Percentiles rank a stretch among this genome's conserved stretches.
These are phyloP conservation scores for Primulina huaijiensis DNA, from an alignment of 257 asterid species.

Conservation along the genomic window DNA sequence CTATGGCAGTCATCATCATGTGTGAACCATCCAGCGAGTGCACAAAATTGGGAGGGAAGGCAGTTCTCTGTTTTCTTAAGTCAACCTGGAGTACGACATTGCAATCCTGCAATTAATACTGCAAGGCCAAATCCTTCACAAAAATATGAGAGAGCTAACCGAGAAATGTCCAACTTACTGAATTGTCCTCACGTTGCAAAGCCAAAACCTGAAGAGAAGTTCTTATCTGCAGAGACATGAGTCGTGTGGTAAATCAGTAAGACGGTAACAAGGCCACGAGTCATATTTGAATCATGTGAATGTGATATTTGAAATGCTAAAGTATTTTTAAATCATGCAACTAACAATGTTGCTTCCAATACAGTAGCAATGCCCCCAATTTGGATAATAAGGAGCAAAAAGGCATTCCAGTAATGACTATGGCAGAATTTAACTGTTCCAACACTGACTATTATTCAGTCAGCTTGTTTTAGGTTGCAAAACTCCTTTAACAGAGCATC, in stretches of 20 bases:
- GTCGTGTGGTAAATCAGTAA: constrained; percentile 23
- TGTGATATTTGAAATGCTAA: constrained; percentile 10
- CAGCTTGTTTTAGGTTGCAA: background rate
- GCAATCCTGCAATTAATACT: constrained; percentile 19
- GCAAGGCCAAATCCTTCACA: constrained; percentile 21
- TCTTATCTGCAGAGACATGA: constrained; percentile 59
- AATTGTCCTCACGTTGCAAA: constrained; percentile 71
- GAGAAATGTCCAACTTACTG: constrained; percentile 42
- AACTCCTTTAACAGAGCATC: background rate
- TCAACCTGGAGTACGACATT: constrained; percentile 54
- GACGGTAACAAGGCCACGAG: background rate
- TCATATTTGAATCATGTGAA: background rate
- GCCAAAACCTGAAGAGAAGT: constrained; percentile 92
- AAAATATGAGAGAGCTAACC: constrained; percentile 14
- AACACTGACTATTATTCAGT: background rate
- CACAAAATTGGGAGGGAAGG: constrained; percentile 96
- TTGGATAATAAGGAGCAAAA: background rate
- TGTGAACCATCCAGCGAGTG: constrained; percentile 93
- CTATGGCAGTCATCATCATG: constrained; percentile 99
- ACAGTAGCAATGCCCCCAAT: background rate
- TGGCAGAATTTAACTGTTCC: background rate
- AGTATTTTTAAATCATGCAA: background rate
- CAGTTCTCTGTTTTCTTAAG: constrained; percentile 80
- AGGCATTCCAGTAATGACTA: background rate
- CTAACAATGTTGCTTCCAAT: background rate